A percentile compares a stretch with the other conserved stretches of the same genome.
These are phyloP conservation scores for Gleditsia sinensis DNA, from an alignment of 306 rosid species.

Conservation along the genomic window DNA sequence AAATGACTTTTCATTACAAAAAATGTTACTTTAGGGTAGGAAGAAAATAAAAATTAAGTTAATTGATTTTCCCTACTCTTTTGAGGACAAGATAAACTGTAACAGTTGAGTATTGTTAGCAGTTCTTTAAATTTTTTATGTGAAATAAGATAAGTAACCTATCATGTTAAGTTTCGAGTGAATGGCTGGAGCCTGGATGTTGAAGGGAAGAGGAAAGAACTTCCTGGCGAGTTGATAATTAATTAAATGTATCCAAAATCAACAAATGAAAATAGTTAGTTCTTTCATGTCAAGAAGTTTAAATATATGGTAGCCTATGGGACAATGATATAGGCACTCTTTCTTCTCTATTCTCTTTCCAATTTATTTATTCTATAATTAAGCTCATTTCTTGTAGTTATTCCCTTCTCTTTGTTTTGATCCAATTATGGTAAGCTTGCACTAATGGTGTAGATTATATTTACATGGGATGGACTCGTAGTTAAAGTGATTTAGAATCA, in stretches of 20 bases:
- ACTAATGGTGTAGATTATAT: neutral
- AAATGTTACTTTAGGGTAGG: neutral
- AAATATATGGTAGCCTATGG: neutral
- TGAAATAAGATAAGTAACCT: neutral
- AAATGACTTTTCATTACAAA: neutral
- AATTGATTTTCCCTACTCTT: neutral
- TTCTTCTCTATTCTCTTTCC: neutral
- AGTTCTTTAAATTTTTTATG: neutral
- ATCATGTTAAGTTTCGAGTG: neutral
- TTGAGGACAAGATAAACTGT: neutral
- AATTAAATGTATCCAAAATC: neutral
- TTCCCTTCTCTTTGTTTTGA: neutral
- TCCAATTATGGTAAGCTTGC: neutral
- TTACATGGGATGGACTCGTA: neutral
- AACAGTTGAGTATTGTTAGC: neutral
- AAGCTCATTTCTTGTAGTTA: neutral
- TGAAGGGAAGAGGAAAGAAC: neutral
- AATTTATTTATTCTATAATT: neutral
- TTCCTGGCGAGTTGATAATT: neutral
- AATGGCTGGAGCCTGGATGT: neutral
- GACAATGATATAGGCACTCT: neutral
- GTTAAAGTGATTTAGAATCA: neutral
- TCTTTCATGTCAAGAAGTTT: neutral
- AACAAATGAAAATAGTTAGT: neutral
- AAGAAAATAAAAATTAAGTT: neutral